These are phyloP conservation scores for Allomyces arbusculus DNA, from an alignment of 192 early-diverging fungal genomes.

Conservation along the genomic window DNA sequence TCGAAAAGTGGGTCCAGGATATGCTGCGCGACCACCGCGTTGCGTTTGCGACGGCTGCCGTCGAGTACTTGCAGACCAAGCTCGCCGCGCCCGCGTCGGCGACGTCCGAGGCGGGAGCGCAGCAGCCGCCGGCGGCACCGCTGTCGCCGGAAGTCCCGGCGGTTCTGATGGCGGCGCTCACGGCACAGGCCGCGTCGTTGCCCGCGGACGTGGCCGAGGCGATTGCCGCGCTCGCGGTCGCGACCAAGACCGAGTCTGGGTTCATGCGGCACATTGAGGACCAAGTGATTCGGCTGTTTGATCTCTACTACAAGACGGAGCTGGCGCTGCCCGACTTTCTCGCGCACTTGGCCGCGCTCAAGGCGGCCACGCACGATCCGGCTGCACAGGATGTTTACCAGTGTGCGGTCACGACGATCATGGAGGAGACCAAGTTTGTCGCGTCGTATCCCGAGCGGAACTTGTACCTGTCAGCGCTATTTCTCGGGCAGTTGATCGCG, in stretches of 20 bases:
- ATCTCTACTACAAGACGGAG: slow-evolving; percentile 56
- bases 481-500: slow-evolving; percentile 82
- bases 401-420: slow-evolving; percentile 78
- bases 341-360: slow-evolving; percentile 56
- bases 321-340: slow-evolving; percentile 66
- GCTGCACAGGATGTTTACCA: slow-evolving; percentile 66
- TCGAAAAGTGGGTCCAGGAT: slow-evolving; percentile 71
- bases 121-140: slow-evolving; percentile 9
- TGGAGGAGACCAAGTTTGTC: slow-evolving; percentile 93
- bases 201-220: slow-evolving; percentile 15
- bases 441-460: slow-evolving; percentile 85
- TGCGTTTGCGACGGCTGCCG: slow-evolving; percentile 41
- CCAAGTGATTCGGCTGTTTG: slow-evolving; percentile 28
- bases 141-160: slow-evolving; percentile 26
- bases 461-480: slow-evolving; percentile 62
- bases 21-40: slow-evolving; percentile 41
- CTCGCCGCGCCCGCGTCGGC: slow-evolving; percentile 16
- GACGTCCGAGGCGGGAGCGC: slow-evolving; percentile 33
- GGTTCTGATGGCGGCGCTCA: not conserved
- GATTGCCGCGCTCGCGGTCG: slow-evolving; percentile 2
- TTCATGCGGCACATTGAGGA: slow-evolving; percentile 12
- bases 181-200: no score
- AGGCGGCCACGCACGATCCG: slow-evolving; percentile 41
- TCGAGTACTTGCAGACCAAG: slow-evolving; percentile 55
- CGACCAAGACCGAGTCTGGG: slow-evolving; percentile 23